Evolutionary conservation across 2,329 filamentous ascomycete genomes (phyloP).

Genomic region (Pseudocercospora ulei): DNA sequence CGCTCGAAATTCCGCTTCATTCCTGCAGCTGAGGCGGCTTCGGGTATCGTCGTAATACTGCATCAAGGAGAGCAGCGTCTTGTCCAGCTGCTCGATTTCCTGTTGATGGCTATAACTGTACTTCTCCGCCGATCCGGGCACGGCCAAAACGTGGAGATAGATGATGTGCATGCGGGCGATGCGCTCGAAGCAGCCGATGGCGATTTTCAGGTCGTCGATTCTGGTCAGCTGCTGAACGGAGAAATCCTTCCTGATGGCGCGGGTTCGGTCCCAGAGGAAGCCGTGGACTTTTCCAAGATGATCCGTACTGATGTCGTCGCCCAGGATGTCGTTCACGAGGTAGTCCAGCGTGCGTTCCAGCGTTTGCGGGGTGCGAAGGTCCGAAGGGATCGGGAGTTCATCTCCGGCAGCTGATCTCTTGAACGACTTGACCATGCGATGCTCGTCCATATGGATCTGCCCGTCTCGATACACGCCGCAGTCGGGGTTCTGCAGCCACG

Average conservation of each 20-base stretch:
- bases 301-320: constrained; percentile 37
- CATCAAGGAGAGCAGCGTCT: constrained; percentile 52
- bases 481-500: constrained; percentile 30
- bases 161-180: constrained; percentile 56
- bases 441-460: constrained; percentile 40
- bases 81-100: constrained; percentile 55
- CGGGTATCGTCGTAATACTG: constrained; percentile 52
- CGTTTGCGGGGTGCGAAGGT: constrained; percentile 49
- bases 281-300: constrained; percentile 47
- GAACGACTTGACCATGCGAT: constrained; percentile 55
- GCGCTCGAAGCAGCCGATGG: constrained; percentile 52
- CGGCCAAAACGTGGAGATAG: constrained; percentile 51
- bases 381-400: constrained; percentile 54
- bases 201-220: constrained; percentile 47
- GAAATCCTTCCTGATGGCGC: constrained; percentile 56
- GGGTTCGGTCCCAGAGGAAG: constrained; percentile 57
- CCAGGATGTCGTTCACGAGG: constrained; percentile 43
- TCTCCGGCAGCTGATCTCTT: constrained; percentile 53
- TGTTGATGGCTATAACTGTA: constrained; percentile 49
- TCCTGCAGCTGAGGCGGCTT: constrained; percentile 43
- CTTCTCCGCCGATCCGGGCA: constrained; percentile 38
- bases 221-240: constrained; percentile 53
- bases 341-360: constrained; percentile 41
- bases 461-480: constrained; percentile 25
- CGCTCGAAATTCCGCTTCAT: constrained; percentile 55